A percentile compares a stretch with the other conserved stretches of the same genome.
phyloP scores from a whole-genome alignment of 2,329 filamentous ascomycete genomes.

The Paecilomyces formosus region DNA sequence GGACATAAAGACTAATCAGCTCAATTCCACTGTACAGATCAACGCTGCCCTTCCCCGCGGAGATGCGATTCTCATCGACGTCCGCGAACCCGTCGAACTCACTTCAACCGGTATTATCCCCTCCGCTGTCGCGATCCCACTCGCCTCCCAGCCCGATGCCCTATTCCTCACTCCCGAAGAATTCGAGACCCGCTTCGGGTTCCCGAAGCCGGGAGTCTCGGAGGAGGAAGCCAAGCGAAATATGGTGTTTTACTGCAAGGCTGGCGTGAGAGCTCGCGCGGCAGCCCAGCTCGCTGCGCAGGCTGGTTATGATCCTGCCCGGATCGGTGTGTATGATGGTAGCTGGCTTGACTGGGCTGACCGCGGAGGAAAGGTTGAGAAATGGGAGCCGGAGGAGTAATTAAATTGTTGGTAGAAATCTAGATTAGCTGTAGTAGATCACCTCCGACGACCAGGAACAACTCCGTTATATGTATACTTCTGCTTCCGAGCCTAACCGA shows the following conservation, averaged over 20 bases:
- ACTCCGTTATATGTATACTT: too few relatives aligned
- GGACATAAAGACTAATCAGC: neutral
- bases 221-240: slow-evolving; percentile 18
- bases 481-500: too few relatives aligned
- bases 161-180: slow-evolving; percentile 69
- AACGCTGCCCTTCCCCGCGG: slow-evolving; percentile 23
- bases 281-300: slow-evolving; percentile 70
- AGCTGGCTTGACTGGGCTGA: slow-evolving; percentile 68
- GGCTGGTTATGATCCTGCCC: slow-evolving; percentile 65
- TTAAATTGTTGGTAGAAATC: neutral
- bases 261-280: slow-evolving; percentile 72
- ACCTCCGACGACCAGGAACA: too few relatives aligned
- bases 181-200: slow-evolving; percentile 77
- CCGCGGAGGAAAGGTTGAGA: slow-evolving; percentile 58
- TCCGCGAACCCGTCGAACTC: slow-evolving; percentile 43
- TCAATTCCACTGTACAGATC: slow-evolving; percentile 18
- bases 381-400: slow-evolving; percentile 26
- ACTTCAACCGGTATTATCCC: slow-evolving; percentile 57
- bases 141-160: slow-evolving; percentile 68
- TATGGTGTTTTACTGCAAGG: slow-evolving; percentile 87
- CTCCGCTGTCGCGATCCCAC: slow-evolving; percentile 71
- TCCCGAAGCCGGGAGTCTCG: slow-evolving; percentile 53
- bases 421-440: too few relatives aligned
- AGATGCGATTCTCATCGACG: slow-evolving; percentile 35
- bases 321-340: slow-evolving; percentile 44